A percentile compares a stretch with the other conserved stretches of the same genome.
These are phyloP conservation scores for Chenopodium album DNA, from an alignment of 148 eudicot species.

Conservation along the genomic window DNA sequence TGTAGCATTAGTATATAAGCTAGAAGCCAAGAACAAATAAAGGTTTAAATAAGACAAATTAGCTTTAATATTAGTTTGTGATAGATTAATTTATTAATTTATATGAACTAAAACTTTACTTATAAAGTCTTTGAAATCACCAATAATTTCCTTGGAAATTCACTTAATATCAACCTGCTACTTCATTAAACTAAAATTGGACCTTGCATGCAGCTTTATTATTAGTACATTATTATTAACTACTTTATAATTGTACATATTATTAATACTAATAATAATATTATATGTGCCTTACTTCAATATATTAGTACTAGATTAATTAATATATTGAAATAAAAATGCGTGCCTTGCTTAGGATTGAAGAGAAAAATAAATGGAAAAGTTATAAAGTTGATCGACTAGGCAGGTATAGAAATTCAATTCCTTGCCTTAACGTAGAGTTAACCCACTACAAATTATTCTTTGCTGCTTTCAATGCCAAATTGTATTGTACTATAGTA, in stretches of 20 bases:
- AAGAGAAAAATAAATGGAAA: constrained; percentile 5
- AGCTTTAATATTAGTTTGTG: background rate
- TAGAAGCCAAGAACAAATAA: background rate
- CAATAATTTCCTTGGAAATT: background rate
- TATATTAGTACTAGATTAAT: background rate
- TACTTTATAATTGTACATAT: no score
- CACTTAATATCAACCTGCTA: background rate
- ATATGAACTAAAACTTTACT: background rate
- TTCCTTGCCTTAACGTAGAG: constrained; percentile 17
- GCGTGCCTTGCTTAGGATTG: constrained; percentile 10
- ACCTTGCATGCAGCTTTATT: background rate
- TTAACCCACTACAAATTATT: constrained; percentile 9
- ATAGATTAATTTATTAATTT: background rate
- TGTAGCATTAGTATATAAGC: background rate
- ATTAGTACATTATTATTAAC: background rate
- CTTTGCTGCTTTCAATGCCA: background rate
- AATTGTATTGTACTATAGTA: background rate
- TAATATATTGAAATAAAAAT: background rate
- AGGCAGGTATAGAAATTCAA: background rate
- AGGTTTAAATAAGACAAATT: background rate
- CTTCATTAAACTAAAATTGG: background rate
- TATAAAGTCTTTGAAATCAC: background rate
- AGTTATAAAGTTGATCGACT: background rate
- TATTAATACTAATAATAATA: no score
- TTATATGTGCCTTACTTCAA: no score